Evolutionary conservation across 1,139 yeast species (phyloP).

Genomic region (Blastobotrys petasosporus): DNA sequence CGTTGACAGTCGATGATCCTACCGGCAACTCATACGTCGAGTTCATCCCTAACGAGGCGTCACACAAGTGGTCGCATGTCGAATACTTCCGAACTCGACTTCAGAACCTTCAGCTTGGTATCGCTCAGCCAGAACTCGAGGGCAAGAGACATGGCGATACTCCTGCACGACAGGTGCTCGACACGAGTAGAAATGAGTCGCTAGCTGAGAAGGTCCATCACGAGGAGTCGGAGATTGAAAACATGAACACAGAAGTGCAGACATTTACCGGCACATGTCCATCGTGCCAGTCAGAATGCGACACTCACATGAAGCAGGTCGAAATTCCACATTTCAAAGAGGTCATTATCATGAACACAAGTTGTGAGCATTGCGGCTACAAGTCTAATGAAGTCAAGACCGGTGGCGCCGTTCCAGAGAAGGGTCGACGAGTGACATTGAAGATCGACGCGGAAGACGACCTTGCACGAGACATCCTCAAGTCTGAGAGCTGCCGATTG

Average conservation of each 20-base stretch:
- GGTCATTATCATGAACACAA: constrained; percentile 93
- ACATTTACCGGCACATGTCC: constrained; percentile 92
- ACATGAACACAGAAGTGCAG: constrained; percentile 82
- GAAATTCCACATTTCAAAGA: constrained; percentile 97
- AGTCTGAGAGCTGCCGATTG: constrained; percentile 89
- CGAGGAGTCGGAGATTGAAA: constrained; percentile 62
- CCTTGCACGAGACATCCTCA: constrained; percentile 86
- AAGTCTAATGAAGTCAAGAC: constrained; percentile 97
- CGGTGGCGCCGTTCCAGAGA: constrained; percentile 90
- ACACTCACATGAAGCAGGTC: constrained; percentile 94
- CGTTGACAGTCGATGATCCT: constrained; percentile 84
- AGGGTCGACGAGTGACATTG: constrained; percentile 71
- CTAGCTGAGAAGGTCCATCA: constrained; percentile 31
- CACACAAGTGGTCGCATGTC: constrained; percentile 84
- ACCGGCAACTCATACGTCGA: constrained; percentile 98
- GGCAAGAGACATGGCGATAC: constrained; percentile 14
- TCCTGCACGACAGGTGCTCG: constrained; percentile 16
- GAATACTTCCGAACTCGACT: constrained; percentile 84
- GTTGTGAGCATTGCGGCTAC: constrained; percentile 89
- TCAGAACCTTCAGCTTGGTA: constrained; percentile 83
- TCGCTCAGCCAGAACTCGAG: constrained; percentile 32
- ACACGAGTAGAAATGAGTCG: constrained; percentile 20
- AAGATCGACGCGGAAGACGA: constrained; percentile 88
- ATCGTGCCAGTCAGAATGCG: constrained; percentile 67
- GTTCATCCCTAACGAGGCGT: constrained; percentile 77